Base-by-base conservation (phyloP, 495 filamentous ascomycete genomes). In the Aspergillus coremiiformis region DNA sequence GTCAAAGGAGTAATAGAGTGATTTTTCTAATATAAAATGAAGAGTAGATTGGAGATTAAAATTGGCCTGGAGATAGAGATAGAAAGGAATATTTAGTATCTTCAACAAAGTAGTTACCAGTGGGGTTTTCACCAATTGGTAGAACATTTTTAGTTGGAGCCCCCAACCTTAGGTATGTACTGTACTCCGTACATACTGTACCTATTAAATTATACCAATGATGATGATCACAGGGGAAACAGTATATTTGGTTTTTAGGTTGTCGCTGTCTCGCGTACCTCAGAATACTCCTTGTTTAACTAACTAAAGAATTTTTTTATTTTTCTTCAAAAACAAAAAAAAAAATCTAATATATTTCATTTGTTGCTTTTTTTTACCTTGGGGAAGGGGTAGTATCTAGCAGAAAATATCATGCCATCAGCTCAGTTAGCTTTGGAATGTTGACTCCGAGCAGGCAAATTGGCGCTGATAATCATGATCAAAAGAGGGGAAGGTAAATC, bases 201-300 rank as follows among this genome's bases (percentile, higher is more conserved):
- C 32, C 20, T 20, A 32, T 47, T 3, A 9, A 17, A 3, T 23
- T 20, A 44, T 44, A 44, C 10, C 27, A 14, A 39, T 51, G 37
- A 50, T 15, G 20, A 39, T 51, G 37, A 53, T 50, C 50, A 30
- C 42, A 49, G 32, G 35, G 27, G 43, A 30, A 41, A 54, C 27
- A 51, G 37, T 19, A 21, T 20, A 15, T 11, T 17, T 19, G 19
- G 19, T 46, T 53, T n/a, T 54, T 47, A 55, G 44, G 44, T 53
- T 60, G 52, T 53, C 45, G 52, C 47, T 43, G 44, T 56, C 49
- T 57, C 45, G 55, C 50, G 50, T 58, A 47, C 35, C 50, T 46
- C 24, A 26, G 45, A 27, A 43, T 41, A 42, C 52, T 35, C 32
- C 32, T 35, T 55, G 44, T 35, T 49, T 33, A 9, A 44, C 15